phyloP scores from a whole-genome alignment of 345 rosid genomes.

The Sonneratia caseolaris region DNA sequence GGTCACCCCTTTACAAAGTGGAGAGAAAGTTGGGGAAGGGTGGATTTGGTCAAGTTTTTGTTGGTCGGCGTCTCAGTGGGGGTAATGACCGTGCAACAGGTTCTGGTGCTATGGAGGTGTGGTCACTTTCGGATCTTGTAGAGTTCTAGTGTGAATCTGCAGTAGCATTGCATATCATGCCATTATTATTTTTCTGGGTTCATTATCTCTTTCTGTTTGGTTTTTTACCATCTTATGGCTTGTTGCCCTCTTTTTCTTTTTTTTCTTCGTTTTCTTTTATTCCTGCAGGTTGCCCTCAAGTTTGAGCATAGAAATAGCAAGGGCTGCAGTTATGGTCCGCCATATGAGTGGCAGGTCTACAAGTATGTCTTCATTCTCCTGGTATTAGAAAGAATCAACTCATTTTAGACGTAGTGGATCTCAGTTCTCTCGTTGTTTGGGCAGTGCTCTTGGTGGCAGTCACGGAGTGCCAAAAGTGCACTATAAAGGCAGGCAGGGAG shows the following conservation, averaged over 20 bases:
- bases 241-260: not conserved
- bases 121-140: conserved; percentile 4
- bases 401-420: not conserved
- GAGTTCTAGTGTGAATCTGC: not conserved
- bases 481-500: conserved; percentile 92
- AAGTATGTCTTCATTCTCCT: conserved; percentile 35
- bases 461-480: conserved; percentile 94
- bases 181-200: not conserved
- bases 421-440: conserved; percentile 11
- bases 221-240: not conserved
- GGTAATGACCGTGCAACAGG: conserved; percentile 66
- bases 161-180: conserved; percentile 1
- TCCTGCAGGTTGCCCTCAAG: conserved; percentile 78
- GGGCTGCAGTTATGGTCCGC: conserved; percentile 98
- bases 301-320: conserved; percentile 95
- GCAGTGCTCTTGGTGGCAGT: conserved; percentile 89
- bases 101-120: conserved; percentile 76
- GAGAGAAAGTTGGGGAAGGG: conserved; percentile 93
- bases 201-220: not conserved
- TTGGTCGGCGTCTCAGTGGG: conserved; percentile 72
- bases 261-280: not conserved
- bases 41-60: conserved; percentile 98
- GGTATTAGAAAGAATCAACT: not conserved
- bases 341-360: conserved; percentile 97
- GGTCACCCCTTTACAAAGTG: conserved; percentile 74